Evolutionary conservation across 202 grass and related monocot species (phyloP).

Genomic region (Musa balbisiana): DNA sequence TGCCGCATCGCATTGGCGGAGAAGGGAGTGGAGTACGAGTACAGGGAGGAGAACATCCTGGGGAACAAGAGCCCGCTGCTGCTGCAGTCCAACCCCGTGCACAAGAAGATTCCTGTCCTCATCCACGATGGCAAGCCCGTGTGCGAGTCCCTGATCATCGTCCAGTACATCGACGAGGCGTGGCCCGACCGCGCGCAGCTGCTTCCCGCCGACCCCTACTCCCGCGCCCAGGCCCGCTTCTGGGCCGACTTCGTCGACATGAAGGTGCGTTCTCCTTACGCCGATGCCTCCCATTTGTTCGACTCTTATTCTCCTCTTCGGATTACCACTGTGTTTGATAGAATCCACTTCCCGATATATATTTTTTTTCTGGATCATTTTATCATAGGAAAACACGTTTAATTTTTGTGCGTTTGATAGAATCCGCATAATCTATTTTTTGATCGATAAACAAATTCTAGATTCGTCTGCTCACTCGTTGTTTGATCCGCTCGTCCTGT

Average conservation of each 20-base stretch:
- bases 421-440: background rate
- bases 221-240: conserved; percentile 40
- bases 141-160: conserved; percentile 58
- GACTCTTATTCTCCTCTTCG: conserved; percentile 27
- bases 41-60: conserved; percentile 30
- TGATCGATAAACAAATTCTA: background rate
- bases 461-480: too few species aligned
- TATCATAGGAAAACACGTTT: too few species aligned
- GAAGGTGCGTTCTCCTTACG: conserved; percentile 10
- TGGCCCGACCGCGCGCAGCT: conserved; percentile 17
- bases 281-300: conserved; percentile 37
- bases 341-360: too few species aligned
- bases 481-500: too few species aligned
- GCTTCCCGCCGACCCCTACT: conserved; percentile 39
- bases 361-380: too few species aligned
- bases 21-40: conserved; percentile 61
- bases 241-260: conserved; percentile 61
- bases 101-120: conserved; percentile 50
- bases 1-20: conserved; percentile 46
- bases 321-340: too few species aligned
- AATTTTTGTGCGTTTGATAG: too few species aligned
- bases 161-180: conserved; percentile 59
- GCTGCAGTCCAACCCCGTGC: conserved; percentile 57
- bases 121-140: conserved; percentile 46
- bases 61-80: conserved; percentile 48